Base-by-base conservation (phyloP, 139 green algal genomes). In the Eudorina sp. region DNA sequence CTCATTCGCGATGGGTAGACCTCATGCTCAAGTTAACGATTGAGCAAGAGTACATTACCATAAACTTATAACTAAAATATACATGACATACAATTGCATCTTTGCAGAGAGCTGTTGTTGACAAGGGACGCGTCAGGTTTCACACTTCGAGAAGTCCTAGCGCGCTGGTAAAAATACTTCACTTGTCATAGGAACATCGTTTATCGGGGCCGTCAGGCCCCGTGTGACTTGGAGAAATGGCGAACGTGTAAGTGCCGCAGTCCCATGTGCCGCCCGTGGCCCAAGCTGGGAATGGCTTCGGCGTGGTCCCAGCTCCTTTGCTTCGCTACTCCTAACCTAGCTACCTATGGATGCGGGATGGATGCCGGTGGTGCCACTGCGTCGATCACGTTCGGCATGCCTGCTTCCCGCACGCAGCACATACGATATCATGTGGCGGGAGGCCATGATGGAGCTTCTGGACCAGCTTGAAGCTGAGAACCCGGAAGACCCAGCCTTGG, bases 371-470 rank as follows among this genome's bases (percentile, higher is more conserved):
- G n/a, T n/a, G n/a, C n/a, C n/a, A n/a, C n/a, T n/a, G n/a, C n/a
- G n/a, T n/a, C n/a, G 46, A 83, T 55, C 41, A 21, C 16, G 23
- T 45, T 27, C 23, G 62, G 62, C 62, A 72, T 72, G 62, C 21
- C 31, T 31, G n/a, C n/a, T 25, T 45, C 58, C 53, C 41, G 1
- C 75, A 29, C 45, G 91, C 95, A 98, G 96, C 62, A 96, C 94
- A 11, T 98, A 96, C 76, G 96, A 97, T 76, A 95, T 96, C 48
- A 91, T 96, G 88, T 98, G 96, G 96, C 92, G 95, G 40, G 95
- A 98, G 90, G 95, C 94, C 5, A 97, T 99, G 93, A 95, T 96
- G 94, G 95, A 98, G 69, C 90, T 99, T 53, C 89, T 98, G 36
- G 95, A 98, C 23, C 93, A 96, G 78, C 92, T 98, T 40, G 96